Base-by-base conservation (phyloP, 768 basidiomycete species). In the Postia placenta region DNA sequence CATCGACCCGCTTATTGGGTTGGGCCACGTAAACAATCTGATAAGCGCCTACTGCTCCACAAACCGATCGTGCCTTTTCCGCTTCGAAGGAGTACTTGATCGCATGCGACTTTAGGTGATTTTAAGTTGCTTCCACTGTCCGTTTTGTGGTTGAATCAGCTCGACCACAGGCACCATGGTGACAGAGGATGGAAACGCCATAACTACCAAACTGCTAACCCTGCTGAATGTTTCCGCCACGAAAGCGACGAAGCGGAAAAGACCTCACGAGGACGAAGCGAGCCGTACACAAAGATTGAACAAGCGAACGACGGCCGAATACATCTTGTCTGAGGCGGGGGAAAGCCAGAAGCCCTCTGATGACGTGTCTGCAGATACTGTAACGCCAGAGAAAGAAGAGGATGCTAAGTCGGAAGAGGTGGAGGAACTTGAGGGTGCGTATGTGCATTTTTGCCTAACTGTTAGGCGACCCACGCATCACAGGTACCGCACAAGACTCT, bases 211-310 rank as follows among this genome's bases (percentile, higher is more conserved):
- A 43, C 79, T 96, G 1, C 67, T 96, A 24, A 95, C 93, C 0
- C 79, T 96, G 1, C 74, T 96, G 4, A 97, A 96, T 62, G 87
- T 93, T 2, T 91, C 90, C 27, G 88, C 90, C 0, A 80, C 83
- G 2, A 92, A 84, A 60, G 68, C 78, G 2, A 70, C 71, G 24
- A 90, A 85, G 59, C 68, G 79, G 22, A 80, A 77, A 58, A 63
- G 68, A 43, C 24, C 53, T 0, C 58, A 56, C 19, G 65, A 72
- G 0, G 69, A 73, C 15, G 64, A 72, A 0, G 69, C 74, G 15
- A 55, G 49, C 39, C 58, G 55, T 4, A 48, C 72, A 1, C 71
- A 73, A 58, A 91, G 90, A 61, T 72, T 87, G 42, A 89, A 90
- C 71, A 87, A 82, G 63, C 74, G 81, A 45, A 79, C 74, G 56